Conservation (phyloP, 2,329 filamentous ascomycete species). For the Colletotrichum liriopes region DNA sequence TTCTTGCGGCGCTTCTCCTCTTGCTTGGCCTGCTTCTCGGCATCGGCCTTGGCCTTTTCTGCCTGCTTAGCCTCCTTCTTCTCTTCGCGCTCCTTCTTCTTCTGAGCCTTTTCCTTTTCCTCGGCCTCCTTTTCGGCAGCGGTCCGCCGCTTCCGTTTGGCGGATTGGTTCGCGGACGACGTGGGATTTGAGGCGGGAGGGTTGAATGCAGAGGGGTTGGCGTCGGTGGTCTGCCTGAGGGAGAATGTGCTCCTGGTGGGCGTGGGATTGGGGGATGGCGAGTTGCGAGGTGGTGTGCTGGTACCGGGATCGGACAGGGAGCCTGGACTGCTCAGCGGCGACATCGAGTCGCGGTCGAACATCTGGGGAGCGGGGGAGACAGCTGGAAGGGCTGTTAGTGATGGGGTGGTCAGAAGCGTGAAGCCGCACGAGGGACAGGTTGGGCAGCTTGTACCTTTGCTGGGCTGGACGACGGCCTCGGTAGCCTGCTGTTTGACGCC, state of each 20-base stretch:
- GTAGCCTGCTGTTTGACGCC: conserved; percentile 39
- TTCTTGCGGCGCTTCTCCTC: conserved; percentile 65
- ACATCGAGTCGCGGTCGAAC: conserved; percentile 40
- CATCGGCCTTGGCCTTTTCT: conserved; percentile 49
- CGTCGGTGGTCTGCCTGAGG: conserved; percentile 10
- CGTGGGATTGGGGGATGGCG: conserved; percentile 51
- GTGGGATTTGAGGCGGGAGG: conserved; percentile 33
- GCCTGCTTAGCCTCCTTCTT: conserved; percentile 55
- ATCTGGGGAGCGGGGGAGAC: conserved; percentile 20
- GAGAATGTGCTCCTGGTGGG: conserved; percentile 38
- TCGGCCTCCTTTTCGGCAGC: conserved; percentile 57
- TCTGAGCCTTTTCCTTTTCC: conserved; percentile 49
- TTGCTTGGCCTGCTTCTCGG: conserved; percentile 56
- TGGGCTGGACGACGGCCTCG: conserved; percentile 25
- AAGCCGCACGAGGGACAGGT: conserved; percentile 5
- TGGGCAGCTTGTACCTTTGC: conserved; percentile 19
- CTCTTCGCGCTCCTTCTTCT: conserved; percentile 48
- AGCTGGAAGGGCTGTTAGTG: neutral
- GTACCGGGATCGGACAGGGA: conserved; percentile 60
- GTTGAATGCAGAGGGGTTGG: conserved; percentile 15
- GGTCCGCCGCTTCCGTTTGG: conserved; percentile 63
- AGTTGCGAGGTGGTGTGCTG: conserved; percentile 56
- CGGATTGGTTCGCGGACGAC: conserved; percentile 45
- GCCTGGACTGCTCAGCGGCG: conserved; percentile 32
- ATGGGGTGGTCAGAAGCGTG: neutral